A percentile compares a stretch with the other conserved stretches of the same genome.
Evolutionary conservation across 495 filamentous ascomycete genomes (phyloP).

Genomic region (Lasiosphaeris hirsuta): DNA sequence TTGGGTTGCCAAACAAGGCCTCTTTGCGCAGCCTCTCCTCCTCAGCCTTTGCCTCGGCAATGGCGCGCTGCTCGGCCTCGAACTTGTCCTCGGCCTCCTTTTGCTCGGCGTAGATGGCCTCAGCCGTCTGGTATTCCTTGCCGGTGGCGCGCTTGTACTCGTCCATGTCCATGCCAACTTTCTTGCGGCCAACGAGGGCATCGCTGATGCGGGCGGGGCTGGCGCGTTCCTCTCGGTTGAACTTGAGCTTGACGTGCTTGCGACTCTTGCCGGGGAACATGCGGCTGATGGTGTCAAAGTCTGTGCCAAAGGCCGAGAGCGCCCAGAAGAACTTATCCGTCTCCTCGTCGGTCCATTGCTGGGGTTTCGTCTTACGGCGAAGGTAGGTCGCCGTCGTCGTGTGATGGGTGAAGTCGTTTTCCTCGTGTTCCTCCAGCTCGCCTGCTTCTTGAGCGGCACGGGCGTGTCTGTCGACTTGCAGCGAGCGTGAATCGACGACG

Average conservation of each 20-base stretch:
- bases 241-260: constrained; percentile 85
- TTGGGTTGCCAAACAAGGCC: constrained; percentile 46
- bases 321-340: constrained; percentile 85
- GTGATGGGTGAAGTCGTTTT: constrained; percentile 77
- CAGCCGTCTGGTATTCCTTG: constrained; percentile 50
- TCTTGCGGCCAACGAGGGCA: constrained; percentile 59
- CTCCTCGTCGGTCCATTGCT: constrained; percentile 71
- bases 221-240: constrained; percentile 84
- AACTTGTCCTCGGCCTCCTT: constrained; percentile 62
- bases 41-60: constrained; percentile 42
- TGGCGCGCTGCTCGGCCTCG: constrained; percentile 50
- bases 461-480: constrained; percentile 77
- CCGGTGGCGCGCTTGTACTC: constrained; percentile 64
- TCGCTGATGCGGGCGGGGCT: constrained; percentile 65
- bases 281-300: constrained; percentile 82
- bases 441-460: constrained; percentile 54
- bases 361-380: constrained; percentile 59
- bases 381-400: constrained; percentile 72
- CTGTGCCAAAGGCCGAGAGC: constrained; percentile 83
- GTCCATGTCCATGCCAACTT: constrained; percentile 59
- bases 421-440: constrained; percentile 66
- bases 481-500: constrained; percentile 69
- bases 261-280: constrained; percentile 75
- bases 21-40: constrained; percentile 52
- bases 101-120: constrained; percentile 70